A percentile compares a stretch with the other conserved stretches of the same genome.
These are phyloP conservation scores for Boehmeria nivea DNA, from an alignment of 306 rosid species.

Conservation along the genomic window DNA sequence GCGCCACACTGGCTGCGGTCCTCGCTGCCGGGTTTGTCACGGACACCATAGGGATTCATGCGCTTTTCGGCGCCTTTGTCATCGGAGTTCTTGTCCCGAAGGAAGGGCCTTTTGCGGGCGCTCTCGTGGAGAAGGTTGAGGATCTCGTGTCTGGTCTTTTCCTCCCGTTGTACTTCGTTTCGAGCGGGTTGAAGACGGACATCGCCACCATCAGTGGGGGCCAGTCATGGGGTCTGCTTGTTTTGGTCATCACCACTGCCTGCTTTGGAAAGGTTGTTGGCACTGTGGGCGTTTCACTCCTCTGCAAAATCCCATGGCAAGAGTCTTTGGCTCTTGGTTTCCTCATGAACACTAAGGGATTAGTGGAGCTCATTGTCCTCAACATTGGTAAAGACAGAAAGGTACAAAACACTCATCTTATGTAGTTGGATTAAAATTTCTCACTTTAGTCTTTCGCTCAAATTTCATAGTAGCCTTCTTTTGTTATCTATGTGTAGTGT, in stretches of 20 bases:
- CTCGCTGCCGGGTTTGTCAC: slow-evolving; percentile 81
- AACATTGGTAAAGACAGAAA: slow-evolving; percentile 88
- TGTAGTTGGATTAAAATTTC: too few species aligned
- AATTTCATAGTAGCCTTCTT: too few species aligned
- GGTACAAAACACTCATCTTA: slow-evolving; percentile 28
- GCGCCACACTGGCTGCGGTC: slow-evolving; percentile 55
- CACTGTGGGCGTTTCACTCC: slow-evolving; percentile 52
- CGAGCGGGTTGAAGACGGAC: slow-evolving; percentile 90
- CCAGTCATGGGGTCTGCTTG: slow-evolving; percentile 88
- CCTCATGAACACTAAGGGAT: slow-evolving; percentile 87
- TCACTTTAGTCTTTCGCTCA: too few species aligned
- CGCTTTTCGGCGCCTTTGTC: slow-evolving; percentile 83
- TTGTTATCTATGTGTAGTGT: too few species aligned
- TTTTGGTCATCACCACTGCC: slow-evolving; percentile 57
- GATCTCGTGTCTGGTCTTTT: slow-evolving; percentile 83
- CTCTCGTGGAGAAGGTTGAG: slow-evolving; percentile 85
- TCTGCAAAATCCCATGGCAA: slow-evolving; percentile 47
- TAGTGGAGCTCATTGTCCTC: slow-evolving; percentile 85
- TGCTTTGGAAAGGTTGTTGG: slow-evolving; percentile 81
- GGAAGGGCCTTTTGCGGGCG: slow-evolving; percentile 70
- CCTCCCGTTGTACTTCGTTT: slow-evolving; percentile 78
- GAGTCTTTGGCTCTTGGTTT: slow-evolving; percentile 70
- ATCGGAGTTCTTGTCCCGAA: slow-evolving; percentile 73
- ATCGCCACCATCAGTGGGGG: slow-evolving; percentile 62
- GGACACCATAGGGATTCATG: slow-evolving; percentile 82